A percentile compares a stretch with the other conserved stretches of the same genome.
phyloP scores from a whole-genome alignment of 225 moss, liverwort and hornwort genomes.

The Antitrichia curtipendula region DNA sequence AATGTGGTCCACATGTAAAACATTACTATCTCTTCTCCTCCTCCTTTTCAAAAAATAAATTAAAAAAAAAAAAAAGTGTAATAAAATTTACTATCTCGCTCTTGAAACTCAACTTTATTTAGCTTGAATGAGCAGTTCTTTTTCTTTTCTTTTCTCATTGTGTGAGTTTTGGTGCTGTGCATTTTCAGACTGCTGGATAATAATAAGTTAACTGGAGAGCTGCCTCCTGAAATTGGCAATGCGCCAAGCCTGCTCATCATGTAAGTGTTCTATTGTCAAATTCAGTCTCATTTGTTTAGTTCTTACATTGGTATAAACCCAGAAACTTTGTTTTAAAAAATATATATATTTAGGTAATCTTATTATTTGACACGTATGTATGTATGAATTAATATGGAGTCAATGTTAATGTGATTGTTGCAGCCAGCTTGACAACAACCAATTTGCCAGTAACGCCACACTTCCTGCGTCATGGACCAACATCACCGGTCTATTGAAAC shows the following conservation, averaged over 20 bases:
- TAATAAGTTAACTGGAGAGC: conserved; percentile 39
- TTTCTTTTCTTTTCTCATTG: not conserved
- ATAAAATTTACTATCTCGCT: too few relatives aligned
- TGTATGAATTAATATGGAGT: not conserved
- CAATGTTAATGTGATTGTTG: not conserved
- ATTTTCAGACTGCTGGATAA: conserved; percentile 46
- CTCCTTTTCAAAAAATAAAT: not conserved
- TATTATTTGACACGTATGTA: not conserved
- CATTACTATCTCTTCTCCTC: not conserved
- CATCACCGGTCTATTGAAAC: conserved; percentile 39
- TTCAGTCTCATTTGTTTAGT: not conserved
- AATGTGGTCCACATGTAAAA: conserved; percentile 43
- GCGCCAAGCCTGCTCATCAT: conserved; percentile 43
- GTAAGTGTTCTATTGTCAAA: conserved; percentile 1
- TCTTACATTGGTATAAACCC: not conserved
- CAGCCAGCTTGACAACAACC: conserved; percentile 83
- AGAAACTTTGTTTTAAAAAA: not conserved
- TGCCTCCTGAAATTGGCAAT: conserved; percentile 43
- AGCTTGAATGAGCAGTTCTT: not conserved
- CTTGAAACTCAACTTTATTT: not conserved
- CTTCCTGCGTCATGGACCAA: conserved; percentile 30
- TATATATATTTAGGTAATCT: not conserved
- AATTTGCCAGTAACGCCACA: conserved; percentile 27
- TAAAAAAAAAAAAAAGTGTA: not conserved
- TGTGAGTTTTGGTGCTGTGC: not conserved